Percentiles rank a stretch among this genome's conserved stretches.
phyloP scores from a whole-genome alignment of 2,329 filamentous ascomycete genomes.

The Nemania sp. region DNA sequence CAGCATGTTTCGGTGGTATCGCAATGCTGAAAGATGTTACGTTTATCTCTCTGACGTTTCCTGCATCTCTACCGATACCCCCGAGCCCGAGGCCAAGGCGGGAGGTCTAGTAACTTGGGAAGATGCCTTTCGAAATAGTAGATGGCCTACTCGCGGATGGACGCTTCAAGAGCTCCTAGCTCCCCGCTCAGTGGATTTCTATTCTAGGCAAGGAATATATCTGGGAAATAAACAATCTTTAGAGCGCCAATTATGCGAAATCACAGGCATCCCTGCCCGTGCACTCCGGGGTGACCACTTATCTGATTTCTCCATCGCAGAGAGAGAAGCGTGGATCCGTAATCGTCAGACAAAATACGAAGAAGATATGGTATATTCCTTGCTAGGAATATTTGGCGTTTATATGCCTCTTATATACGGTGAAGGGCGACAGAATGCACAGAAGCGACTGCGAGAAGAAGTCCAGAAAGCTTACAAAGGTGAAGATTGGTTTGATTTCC shows the following conservation, averaged over 20 bases:
- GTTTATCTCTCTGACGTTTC: constrained; percentile 29
- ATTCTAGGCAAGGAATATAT: not conserved
- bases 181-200: constrained; percentile 12
- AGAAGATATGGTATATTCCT: constrained; percentile 3
- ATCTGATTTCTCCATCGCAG: constrained; percentile 11
- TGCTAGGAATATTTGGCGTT: constrained; percentile 4
- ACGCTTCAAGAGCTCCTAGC: constrained; percentile 11
- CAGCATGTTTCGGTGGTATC: constrained; percentile 27
- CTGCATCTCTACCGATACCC: not conserved
- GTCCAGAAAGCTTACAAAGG: constrained; percentile 18
- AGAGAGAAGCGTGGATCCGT: constrained; percentile 19
- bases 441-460: constrained; percentile 23
- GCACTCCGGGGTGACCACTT: constrained; percentile 14
- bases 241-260: constrained; percentile 10
- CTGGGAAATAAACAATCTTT: constrained; percentile 19
- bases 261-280: constrained; percentile 11
- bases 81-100: not conserved
- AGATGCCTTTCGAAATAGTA: constrained; percentile 1
- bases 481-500: constrained; percentile 2
- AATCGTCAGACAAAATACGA: not conserved
- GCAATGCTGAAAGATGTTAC: constrained; percentile 21
- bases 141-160: not conserved
- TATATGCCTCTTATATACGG: not conserved
- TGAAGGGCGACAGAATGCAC: constrained; percentile 18
- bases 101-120: not conserved